A percentile compares a stretch with the other conserved stretches of the same genome.
Conservation (phyloP, 2,329 filamentous ascomycete species). For the Clonostachys sp. region DNA sequence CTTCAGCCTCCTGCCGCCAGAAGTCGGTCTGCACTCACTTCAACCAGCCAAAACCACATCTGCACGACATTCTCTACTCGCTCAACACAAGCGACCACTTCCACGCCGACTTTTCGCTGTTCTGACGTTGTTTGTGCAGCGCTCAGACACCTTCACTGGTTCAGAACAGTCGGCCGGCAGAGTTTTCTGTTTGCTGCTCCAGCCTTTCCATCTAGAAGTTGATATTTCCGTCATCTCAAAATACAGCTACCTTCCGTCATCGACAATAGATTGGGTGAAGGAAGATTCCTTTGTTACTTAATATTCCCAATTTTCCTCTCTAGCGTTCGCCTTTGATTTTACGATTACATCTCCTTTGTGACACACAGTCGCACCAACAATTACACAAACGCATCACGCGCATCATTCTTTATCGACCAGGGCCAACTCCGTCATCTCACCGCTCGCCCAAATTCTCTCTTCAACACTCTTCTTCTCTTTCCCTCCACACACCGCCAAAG, state of each 20-base stretch:
- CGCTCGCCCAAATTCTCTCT: not conserved
- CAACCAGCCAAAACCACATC: not conserved
- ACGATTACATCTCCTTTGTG: not conserved
- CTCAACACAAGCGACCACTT: conserved; percentile 5
- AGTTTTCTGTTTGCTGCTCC: conserved; percentile 4
- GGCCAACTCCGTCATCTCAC: not conserved
- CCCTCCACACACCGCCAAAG: conserved; percentile 44
- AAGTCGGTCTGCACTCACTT: conserved; percentile 24
- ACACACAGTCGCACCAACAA: not conserved
- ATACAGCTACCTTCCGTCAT: not conserved
- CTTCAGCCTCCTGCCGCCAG: conserved; percentile 23
- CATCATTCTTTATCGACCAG: not conserved
- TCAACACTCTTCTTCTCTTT: conserved; percentile 1
- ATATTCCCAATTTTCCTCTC: not conserved
- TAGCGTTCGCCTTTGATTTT: not conserved
- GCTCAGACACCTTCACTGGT: conserved; percentile 62
- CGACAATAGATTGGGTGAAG: no score
- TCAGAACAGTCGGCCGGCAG: conserved; percentile 32
- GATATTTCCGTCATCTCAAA: not conserved
- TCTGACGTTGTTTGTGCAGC: conserved; percentile 21
- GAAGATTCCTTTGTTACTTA: no score
- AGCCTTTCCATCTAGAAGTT: no score
- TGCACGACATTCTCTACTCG: not conserved
- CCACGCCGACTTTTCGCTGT: conserved; percentile 29
- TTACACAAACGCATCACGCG: not conserved